These are phyloP conservation scores for Persicaria tinctoria DNA, from an alignment of 148 eudicot genomes.

Conservation along the genomic window DNA sequence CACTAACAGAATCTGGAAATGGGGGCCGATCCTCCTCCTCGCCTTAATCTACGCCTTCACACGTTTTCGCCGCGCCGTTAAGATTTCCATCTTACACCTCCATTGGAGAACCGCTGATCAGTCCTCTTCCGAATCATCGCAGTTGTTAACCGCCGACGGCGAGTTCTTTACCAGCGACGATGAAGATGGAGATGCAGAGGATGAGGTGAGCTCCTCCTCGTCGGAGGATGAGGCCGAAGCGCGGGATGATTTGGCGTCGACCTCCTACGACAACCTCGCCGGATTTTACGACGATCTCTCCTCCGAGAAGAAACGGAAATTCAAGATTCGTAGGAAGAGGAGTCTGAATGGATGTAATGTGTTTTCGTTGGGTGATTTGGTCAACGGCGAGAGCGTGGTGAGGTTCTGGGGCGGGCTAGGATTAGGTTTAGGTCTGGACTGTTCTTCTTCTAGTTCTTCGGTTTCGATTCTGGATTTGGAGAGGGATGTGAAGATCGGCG, in stretches of 20 bases:
- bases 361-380: slow-evolving; percentile 40
- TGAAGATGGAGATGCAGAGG: slow-evolving; percentile 15
- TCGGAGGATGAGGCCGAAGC: background rate
- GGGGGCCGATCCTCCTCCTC: slow-evolving; percentile 48
- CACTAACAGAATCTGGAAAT: slow-evolving; percentile 32
- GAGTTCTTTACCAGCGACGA: slow-evolving; percentile 18
- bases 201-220: slow-evolving; percentile 2
- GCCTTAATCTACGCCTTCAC: slow-evolving; percentile 44
- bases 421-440: slow-evolving; percentile 15
- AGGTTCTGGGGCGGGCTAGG: slow-evolving; percentile 61
- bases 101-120: slow-evolving; percentile 11
- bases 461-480: slow-evolving; percentile 36
- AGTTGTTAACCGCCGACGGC: slow-evolving; percentile 8
- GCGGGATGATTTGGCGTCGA: slow-evolving; percentile 23
- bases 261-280: slow-evolving; percentile 10
- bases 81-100: slow-evolving; percentile 25
- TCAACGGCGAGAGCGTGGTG: slow-evolving; percentile 53
- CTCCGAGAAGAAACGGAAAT: slow-evolving; percentile 20
- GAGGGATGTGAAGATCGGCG: slow-evolving; percentile 11
- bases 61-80: slow-evolving; percentile 32
- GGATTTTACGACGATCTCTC: slow-evolving; percentile 16
- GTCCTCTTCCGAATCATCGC: slow-evolving; percentile 19
- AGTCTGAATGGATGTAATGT: slow-evolving; percentile 17
- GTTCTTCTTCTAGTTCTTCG: slow-evolving; percentile 10
- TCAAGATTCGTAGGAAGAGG: slow-evolving; percentile 23